Evolutionary conservation across 2,329 filamentous ascomycete genomes (phyloP).

Genomic region (Ascocoryne sarcoides): DNA sequence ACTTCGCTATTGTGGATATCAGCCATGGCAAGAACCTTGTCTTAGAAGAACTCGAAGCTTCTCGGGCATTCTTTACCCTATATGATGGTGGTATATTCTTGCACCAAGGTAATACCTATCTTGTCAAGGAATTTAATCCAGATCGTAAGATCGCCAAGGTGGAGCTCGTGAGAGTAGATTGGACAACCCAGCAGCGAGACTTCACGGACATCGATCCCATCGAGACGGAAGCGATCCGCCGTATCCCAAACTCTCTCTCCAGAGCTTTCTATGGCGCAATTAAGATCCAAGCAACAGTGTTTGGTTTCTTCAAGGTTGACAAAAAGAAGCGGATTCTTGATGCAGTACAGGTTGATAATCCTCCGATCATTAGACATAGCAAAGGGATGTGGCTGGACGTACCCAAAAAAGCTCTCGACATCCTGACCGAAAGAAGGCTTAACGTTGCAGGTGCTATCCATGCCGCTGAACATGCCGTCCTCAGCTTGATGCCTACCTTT

Average conservation of each 20-base stretch:
- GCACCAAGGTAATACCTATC: constrained; percentile 88
- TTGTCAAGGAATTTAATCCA: constrained; percentile 80
- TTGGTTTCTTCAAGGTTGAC: constrained; percentile 97
- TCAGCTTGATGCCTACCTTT: constrained; percentile 82
- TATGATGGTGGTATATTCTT: constrained; percentile 97
- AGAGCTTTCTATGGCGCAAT: constrained; percentile 81
- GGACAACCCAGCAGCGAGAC: constrained; percentile 88
- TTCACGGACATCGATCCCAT: constrained; percentile 91
- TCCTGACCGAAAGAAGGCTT: constrained; percentile 62
- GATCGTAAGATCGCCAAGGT: constrained; percentile 79
- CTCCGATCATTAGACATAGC: constrained; percentile 73
- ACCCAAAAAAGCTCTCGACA: constrained; percentile 67
- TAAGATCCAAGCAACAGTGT: constrained; percentile 79
- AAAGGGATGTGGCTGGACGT: constrained; percentile 97
- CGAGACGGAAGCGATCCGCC: constrained; percentile 80
- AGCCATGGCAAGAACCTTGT: constrained; percentile 76
- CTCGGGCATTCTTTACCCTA: constrained; percentile 87
- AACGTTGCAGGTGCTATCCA: constrained; percentile 88
- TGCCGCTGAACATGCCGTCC: constrained; percentile 84
- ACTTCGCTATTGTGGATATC: constrained; percentile 87
- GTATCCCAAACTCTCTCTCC: constrained; percentile 52
- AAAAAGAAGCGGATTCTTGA: constrained; percentile 77
- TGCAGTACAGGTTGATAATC: constrained; percentile 86
- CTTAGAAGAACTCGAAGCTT: constrained; percentile 91
- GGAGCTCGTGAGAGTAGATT: constrained; percentile 82